phyloP scores from a whole-genome alignment of 225 moss, liverwort and hornwort species.

The Antitrichia curtipendula region DNA sequence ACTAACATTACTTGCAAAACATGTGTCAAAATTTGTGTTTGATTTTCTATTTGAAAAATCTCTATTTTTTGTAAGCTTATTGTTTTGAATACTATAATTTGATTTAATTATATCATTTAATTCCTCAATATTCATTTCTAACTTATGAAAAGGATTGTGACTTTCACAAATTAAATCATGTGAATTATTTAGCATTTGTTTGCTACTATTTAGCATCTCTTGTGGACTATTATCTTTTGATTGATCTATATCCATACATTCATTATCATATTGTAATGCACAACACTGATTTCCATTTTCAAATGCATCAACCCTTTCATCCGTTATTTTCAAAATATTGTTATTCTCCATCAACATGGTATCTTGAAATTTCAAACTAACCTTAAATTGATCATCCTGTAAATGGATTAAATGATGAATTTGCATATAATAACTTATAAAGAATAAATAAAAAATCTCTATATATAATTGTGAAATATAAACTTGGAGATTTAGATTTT shows the following conservation, averaged over 20 bases:
- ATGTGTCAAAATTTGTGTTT: background rate
- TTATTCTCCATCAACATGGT: background rate
- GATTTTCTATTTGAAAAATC: background rate
- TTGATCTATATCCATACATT: background rate
- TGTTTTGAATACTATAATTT: background rate
- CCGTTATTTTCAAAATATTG: background rate
- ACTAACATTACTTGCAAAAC: background rate
- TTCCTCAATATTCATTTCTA: background rate
- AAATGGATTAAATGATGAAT: background rate
- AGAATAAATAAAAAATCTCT: background rate
- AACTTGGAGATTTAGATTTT: fast-evolving
- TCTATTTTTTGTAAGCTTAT: background rate
- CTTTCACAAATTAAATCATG: conserved; percentile 16
- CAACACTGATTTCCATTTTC: background rate
- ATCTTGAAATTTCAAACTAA: background rate
- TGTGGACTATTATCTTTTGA: background rate
- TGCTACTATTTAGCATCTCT: background rate
- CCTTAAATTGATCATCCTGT: background rate
- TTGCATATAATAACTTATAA: background rate
- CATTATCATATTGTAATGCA: background rate
- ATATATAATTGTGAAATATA: background rate
- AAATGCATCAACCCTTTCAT: background rate
- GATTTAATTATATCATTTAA: background rate
- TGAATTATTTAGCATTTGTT: no score
- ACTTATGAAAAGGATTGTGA: background rate